Evolutionary conservation across 106 monocot genomes (phyloP), one percentile per base, ranked within the genome.

Genomic region (Acanthochlamys bracteata): DNA sequence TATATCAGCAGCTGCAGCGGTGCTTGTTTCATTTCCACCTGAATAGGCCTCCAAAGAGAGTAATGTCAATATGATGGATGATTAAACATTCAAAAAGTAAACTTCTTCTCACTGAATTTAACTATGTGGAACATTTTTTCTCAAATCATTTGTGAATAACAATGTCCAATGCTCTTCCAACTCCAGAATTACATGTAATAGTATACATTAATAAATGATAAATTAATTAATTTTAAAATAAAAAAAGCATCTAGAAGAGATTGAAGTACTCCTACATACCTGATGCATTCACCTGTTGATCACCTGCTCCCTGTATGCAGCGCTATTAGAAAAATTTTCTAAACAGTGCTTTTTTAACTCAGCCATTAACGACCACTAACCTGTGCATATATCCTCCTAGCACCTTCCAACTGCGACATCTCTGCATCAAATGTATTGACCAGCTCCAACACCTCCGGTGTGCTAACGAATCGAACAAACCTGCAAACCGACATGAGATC

Each of bases 391-490:
- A 91, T 85, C 56, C 64, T 88, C 70, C 81, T 88, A 4, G 91
- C 96, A 53, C 78, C 88, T 80, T 98, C 96, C 69, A 98, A 66
- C 57, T 98, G 91, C 21, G 77, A 83, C 85, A 88, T 79, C 76
- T 98, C 96, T 10, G 76, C 80, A 83, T 98, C 96, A 66, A 83
- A 81, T 59, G 91, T 92, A 74, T 83, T 85, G 24, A 86, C 88
- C 71, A 85, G 59, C 55, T 91, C 96, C 79, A 98, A 64, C 16
- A 98, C 85, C 64, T 98, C 96, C 17, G 96, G 96, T 22, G 96
- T 98, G 66, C 91, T 98, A 22, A 98, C 91, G 66, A 91, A 92
- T 52, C 96, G 80, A 61, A 98, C 96, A 88, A 98, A 98, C 70
- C 96, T 98, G 76, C 45, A 76, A 51, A 51, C 4, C n/a, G n/a